phyloP scores from a whole-genome alignment of 805 yeast genomes.

The Candida sphagnicola region DNA sequence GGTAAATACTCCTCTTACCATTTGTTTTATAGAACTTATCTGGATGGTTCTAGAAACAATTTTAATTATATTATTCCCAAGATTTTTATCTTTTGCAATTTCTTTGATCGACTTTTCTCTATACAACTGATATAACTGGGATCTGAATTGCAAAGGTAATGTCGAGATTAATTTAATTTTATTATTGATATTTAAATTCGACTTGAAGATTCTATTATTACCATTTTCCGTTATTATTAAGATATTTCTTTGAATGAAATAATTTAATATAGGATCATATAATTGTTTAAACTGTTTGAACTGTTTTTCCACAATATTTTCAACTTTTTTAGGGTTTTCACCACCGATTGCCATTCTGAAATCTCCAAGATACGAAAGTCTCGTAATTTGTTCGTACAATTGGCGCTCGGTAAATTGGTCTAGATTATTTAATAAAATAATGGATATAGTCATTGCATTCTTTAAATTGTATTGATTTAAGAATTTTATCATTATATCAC shows the following conservation, averaged over 20 bases:
- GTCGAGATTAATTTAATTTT: constrained; percentile 28
- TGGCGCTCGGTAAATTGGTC: constrained; percentile 51
- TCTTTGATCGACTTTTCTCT: constrained; percentile 26
- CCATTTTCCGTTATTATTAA: constrained; percentile 13
- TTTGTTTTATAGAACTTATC: constrained; percentile 70
- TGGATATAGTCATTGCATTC: constrained; percentile 70
- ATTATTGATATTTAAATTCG: constrained; percentile 9
- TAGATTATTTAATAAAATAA: constrained; percentile 45
- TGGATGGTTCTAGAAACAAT: constrained; percentile 45
- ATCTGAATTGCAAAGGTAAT: constrained; percentile 49
- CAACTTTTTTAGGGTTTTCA: constrained; percentile 86
- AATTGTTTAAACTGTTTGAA: constrained; percentile 61
- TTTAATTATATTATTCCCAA: constrained; percentile 16
- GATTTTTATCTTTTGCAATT: constrained; percentile 40
- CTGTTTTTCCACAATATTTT: constrained; percentile 81
- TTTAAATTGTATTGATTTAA: constrained; percentile 74
- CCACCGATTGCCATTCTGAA: constrained; percentile 82
- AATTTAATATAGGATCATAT: constrained; percentile 57
- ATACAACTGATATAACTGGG: constrained; percentile 29
- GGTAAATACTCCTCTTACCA: constrained; percentile 77
- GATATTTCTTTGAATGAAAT: constrained; percentile 17
- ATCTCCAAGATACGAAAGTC: constrained; percentile 85
- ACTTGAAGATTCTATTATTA: constrained; percentile 10
- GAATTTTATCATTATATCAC: constrained; percentile 54
- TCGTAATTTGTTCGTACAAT: constrained; percentile 73